phyloP scores from a whole-genome alignment of 1,284 basidiomycete genomes.

The Malassezia globosa region DNA sequence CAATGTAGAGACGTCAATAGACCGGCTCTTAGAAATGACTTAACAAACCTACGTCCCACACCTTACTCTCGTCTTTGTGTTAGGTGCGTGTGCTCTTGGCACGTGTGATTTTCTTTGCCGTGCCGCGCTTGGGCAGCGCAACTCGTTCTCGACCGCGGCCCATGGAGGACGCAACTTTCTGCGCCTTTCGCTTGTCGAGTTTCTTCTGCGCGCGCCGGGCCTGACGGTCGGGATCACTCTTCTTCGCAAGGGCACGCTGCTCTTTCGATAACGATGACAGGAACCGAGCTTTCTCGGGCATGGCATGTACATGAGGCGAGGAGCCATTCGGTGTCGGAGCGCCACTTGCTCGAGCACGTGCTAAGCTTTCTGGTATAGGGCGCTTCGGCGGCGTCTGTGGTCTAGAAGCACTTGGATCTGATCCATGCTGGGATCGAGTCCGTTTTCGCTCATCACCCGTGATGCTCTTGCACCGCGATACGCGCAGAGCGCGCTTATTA shows the following conservation, averaged over 20 bases:
- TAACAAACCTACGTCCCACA: neutral
- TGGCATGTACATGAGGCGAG: slow-evolving; percentile 20
- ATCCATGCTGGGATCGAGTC: neutral
- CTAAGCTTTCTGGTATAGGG: slow-evolving; percentile 6
- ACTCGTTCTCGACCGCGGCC: slow-evolving; percentile 13
- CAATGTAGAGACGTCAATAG: slow-evolving; percentile 36
- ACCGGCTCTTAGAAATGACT: slow-evolving; percentile 34
- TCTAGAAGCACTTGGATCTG: neutral
- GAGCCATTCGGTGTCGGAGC: slow-evolving; percentile 43
- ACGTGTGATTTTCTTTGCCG: slow-evolving; percentile 8
- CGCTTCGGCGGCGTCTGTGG: slow-evolving; percentile 15
- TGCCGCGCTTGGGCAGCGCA: slow-evolving; percentile 13
- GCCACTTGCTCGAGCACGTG: slow-evolving; percentile 25
- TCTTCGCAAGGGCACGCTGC: slow-evolving; percentile 33
- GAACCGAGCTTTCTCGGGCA: slow-evolving; percentile 22
- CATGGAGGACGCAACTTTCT: slow-evolving; percentile 2
- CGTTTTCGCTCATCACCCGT: slow-evolving; percentile 20
- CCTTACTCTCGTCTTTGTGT: neutral
- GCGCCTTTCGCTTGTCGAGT: slow-evolving; percentile 22
- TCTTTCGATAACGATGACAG: slow-evolving; percentile 29
- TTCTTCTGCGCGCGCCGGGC: slow-evolving; percentile 40
- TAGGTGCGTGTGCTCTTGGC: neutral
- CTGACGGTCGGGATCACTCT: slow-evolving; percentile 30
- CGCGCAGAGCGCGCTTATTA: slow-evolving; percentile 30
- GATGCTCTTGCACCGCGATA: slow-evolving; percentile 37